Base-by-base conservation (phyloP, 2,329 filamentous ascomycete genomes). In the Aspergillus brunneoviolaceus region DNA sequence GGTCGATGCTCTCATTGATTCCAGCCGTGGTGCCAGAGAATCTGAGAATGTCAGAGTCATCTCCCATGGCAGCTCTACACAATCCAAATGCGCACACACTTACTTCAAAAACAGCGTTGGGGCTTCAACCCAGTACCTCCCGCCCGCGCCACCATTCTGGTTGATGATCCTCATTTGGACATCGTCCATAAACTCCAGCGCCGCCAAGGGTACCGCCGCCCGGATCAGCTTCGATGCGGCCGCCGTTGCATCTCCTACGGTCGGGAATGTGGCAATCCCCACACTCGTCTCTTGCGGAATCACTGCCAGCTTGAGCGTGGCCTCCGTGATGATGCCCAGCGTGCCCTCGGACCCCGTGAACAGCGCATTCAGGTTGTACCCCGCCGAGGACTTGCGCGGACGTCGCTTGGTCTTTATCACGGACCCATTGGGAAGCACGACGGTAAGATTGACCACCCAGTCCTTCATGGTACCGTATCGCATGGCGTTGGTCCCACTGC, bases 381-480 rank as follows among this genome's bases (percentile, higher is more conserved):
- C 88, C 0, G 87, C 88, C 0, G 85, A 85, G 0, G 84, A 85
- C 70, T 90, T 90, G 83, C 0, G 52, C 48, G 61, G 61, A 12
- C 62, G 59, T 7, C 57, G 47, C 14, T 87, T 79, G 0, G 89
- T 91, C 69, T 89, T 90, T 73, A 91, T 85, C 19, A 89, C 74
- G 0, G 80, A 82, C 1, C 88, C 88, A 69, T 90, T 87, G 0
- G 88, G 84, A 49, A 91, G 79, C 0, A 91, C 88, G 0, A 90
- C 87, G 0, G 87, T 90, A 19, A 91, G 70, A 60, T 87, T 89
- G 57, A 91, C 77, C 1, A 91, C 88, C 81, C 87, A 90, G 63
- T 91, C 88, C 65, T 87, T 89, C 88, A 91, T 90, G 0, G 88
- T 90, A 0, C 88, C 88, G 67, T 90, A 90, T 56, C 87, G 78